Evolutionary conservation across 192 early-diverging fungal genomes (phyloP).

Genomic region (Entophlyctis luteolus): DNA sequence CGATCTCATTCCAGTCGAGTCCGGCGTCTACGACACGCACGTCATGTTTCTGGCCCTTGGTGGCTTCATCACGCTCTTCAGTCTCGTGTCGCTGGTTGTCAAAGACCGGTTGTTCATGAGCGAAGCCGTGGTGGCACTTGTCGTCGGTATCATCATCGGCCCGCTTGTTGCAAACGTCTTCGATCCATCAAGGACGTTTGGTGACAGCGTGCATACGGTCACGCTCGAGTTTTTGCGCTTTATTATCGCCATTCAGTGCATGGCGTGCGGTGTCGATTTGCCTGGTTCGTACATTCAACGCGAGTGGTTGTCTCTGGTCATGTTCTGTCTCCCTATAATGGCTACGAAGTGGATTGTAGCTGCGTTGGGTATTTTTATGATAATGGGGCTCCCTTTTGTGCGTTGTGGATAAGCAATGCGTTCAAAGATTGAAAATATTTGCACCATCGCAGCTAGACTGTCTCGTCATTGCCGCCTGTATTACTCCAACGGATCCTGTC

Average conservation of each 20-base stretch:
- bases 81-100: conserved; percentile 43
- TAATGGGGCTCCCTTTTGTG: conserved; percentile 22
- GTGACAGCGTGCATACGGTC: conserved; percentile 42
- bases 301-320: conserved; percentile 60
- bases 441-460: conserved; percentile 54
- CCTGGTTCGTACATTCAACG: conserved; percentile 69
- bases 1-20: conserved; percentile 15
- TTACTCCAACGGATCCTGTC: conserved; percentile 92
- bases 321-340: conserved; percentile 79
- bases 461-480: conserved; percentile 75
- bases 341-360: conserved; percentile 72
- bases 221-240: conserved; percentile 70
- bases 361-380: conserved; percentile 56
- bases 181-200: conserved; percentile 58
- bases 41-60: conserved; percentile 21
- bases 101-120: conserved; percentile 42
- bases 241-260: conserved; percentile 82
- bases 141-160: conserved; percentile 79
- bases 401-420: too few species aligned
- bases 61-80: conserved; percentile 37
- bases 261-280: conserved; percentile 78
- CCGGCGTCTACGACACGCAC: not conserved
- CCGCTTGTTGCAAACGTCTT: conserved; percentile 67
- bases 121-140: conserved; percentile 65
- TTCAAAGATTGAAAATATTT: not conserved